Evolutionary conservation across 345 rosid species (phyloP).

Genomic region (Brassica napus): DNA sequence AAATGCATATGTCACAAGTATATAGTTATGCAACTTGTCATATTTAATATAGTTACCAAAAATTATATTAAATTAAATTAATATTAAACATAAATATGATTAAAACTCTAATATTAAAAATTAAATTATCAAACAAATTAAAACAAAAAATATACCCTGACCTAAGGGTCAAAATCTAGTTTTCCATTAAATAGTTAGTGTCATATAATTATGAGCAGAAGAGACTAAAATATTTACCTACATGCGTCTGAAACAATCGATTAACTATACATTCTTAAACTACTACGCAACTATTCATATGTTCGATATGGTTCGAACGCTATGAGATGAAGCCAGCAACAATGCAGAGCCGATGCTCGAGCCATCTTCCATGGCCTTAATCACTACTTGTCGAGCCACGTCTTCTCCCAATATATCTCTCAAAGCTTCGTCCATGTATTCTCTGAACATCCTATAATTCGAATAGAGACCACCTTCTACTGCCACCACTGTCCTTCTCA

Average conservation of each 20-base stretch:
- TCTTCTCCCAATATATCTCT: constrained; percentile 77
- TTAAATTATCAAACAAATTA: too few relatives aligned
- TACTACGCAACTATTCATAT: constrained; percentile 16
- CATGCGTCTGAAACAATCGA: background rate
- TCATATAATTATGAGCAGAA: background rate
- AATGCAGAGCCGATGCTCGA: constrained; percentile 84
- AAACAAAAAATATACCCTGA: too few relatives aligned
- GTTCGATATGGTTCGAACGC: constrained; percentile 22
- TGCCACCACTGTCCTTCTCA: constrained; percentile 85
- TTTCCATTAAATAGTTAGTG: background rate
- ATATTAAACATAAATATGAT: too few relatives aligned
- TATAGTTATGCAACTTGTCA: too few relatives aligned
- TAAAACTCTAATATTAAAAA: too few relatives aligned
- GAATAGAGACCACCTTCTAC: constrained; percentile 79
- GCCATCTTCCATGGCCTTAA: constrained; percentile 76
- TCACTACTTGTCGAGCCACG: constrained; percentile 53
- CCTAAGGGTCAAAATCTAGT: background rate
- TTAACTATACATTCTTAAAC: background rate
- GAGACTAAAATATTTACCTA: constrained; percentile 9
- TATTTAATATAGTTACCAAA: too few relatives aligned
- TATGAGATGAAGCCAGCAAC: constrained; percentile 29
- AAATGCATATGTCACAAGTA: too few relatives aligned
- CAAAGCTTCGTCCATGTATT: constrained; percentile 85
- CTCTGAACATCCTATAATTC: constrained; percentile 63
- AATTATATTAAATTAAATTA: too few relatives aligned